Base-by-base conservation (phyloP, 345 rosid species). In the Pugionium dolabratum region DNA sequence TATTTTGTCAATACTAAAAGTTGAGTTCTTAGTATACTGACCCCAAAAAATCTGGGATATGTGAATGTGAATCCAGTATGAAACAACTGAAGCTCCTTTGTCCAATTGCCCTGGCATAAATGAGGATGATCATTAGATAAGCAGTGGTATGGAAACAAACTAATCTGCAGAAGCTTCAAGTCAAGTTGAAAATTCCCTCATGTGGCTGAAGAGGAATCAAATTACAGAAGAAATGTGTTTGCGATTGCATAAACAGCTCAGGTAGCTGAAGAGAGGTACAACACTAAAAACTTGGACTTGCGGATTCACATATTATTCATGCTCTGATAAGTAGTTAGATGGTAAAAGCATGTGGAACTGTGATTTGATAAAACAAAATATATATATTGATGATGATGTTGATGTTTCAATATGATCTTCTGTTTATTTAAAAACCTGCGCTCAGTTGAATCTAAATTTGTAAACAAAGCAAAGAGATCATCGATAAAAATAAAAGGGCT, bases 51-150 rank as follows among this genome's bases (percentile, higher is more conserved):
- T 18, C 18, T 18, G 26, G 31, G 6, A 43, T 32, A 41, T 54
- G 47, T 78, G 46, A 33, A 42, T 71, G 18, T 18, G 18, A 18
- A 18, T 18, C 18, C 88, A 92, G 98, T 92, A 92, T 77, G 95
- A 83, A 55, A 78, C 97, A 34, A 18, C 31, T 51, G 97, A 90
- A 80, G 87, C 85, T 57, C 92, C 90, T 54, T 42, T 75, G 36
- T 79, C 88, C 53, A 69, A 72, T 75, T 94, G 96, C 86, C 97
- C 97, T 34, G 99, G 96, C 42, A 73, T 70, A 31, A 73, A 82
- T 35, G 97, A 94, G 76, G 97, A 88, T 74, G 92, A 88, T 69
- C 99, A 79, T 71, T 80, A 75, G 73, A 54, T 61, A 28, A 54
- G 51, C 9, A 52, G 27, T 5, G 44, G 41, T 52, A 28, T 33